Conservation (phyloP, 1,139 yeast species). For the Debaryomyces psychrophilus region DNA sequence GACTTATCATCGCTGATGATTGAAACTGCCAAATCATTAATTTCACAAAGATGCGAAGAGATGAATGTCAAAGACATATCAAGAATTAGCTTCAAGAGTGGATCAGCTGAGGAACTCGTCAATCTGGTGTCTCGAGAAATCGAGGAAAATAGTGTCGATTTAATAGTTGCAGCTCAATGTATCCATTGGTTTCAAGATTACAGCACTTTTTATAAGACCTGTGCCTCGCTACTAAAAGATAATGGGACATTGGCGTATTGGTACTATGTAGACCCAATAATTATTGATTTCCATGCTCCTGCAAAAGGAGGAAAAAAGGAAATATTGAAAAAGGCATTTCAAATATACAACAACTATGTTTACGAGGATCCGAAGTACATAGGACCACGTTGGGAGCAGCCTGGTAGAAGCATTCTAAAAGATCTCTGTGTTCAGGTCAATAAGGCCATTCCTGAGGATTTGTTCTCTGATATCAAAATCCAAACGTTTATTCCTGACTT, state of each 20-base stretch:
- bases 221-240: conserved; percentile 33
- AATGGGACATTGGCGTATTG: conserved; percentile 49
- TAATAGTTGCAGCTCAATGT: conserved; percentile 51
- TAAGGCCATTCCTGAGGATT: conserved; percentile 32
- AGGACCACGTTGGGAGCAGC: conserved; percentile 62
- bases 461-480: conserved; percentile 31
- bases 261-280: conserved; percentile 46
- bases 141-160: conserved; percentile 28
- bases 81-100: conserved; percentile 35
- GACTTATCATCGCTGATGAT: conserved; percentile 42
- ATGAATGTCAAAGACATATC: conserved; percentile 30
- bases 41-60: conserved; percentile 24
- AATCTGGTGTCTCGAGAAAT: conserved; percentile 19
- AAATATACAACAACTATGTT: conserved; percentile 36
- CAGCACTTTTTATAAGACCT: conserved; percentile 32
- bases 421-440: conserved; percentile 33
- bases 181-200: conserved; percentile 50
- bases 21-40: conserved; percentile 35
- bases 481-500: conserved; percentile 30
- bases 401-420: conserved; percentile 42
- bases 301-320: conserved; percentile 22
- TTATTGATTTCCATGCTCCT: conserved; percentile 31
- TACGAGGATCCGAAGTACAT: conserved; percentile 39
- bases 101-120: conserved; percentile 41
- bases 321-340: conserved; percentile 25